These are phyloP conservation scores for Colletotrichum costaricense DNA, from an alignment of 2,329 filamentous ascomycete genomes.

Conservation along the genomic window DNA sequence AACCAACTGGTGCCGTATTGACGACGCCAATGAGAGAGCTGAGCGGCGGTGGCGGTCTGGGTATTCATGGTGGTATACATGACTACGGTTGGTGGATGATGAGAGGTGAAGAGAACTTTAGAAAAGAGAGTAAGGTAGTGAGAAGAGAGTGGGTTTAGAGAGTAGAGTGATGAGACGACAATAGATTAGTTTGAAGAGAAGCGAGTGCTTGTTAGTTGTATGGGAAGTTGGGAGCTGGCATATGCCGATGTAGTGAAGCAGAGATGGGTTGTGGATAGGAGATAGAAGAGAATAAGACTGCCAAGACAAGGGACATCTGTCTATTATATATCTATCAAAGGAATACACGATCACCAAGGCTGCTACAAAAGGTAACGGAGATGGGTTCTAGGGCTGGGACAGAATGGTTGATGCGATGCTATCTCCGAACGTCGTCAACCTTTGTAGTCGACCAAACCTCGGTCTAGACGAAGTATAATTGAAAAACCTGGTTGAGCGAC, in stretches of 20 bases:
- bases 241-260: not conserved
- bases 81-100: not conserved
- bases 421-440: not conserved
- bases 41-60: not conserved
- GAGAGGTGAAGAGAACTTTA: too few species aligned
- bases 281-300: not conserved
- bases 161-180: not conserved
- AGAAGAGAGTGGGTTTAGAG: not conserved
- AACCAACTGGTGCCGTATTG: not conserved
- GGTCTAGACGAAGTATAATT: not conserved
- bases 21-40: not conserved
- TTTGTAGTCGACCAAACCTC: not conserved
- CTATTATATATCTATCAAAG: not conserved
- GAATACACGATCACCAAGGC: not conserved
- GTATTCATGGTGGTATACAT: not conserved
- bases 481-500: not conserved
- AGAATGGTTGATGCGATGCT: not conserved
- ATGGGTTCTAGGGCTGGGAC: not conserved
- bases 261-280: not conserved
- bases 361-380: not conserved
- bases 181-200: not conserved
- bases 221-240: not conserved
- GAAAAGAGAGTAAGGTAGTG: too few species aligned
- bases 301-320: not conserved
- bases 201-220: not conserved